Base-by-base conservation (phyloP, 371 early-diverging fungal species). In the Rhizopus stolonifer region DNA sequence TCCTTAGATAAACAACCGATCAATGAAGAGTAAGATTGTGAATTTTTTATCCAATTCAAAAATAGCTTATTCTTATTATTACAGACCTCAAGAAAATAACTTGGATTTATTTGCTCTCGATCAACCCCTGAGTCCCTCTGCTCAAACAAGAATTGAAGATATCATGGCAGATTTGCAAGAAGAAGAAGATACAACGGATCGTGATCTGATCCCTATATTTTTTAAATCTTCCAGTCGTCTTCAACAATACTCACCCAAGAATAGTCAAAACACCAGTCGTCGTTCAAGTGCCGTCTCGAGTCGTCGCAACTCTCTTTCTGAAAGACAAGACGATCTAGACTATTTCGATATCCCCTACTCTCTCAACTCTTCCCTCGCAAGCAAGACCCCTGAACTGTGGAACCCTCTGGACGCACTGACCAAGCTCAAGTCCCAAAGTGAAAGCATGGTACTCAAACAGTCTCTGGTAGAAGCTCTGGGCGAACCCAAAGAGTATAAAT, bases 161-260 rank as follows among this genome's bases (percentile, higher is more conserved):
- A 56, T 64, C 18, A 47, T 56, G 26, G 54, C 55, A 17, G 39
- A 38, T 6, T 23, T 65, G 6, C 39, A 25, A 26, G 22, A 48
- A 1, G 54, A 48, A 2, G 49, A 53, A 14, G 59, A 63, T n/a
- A n/a, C n/a, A 50, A 56, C 33, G 70, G 69, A 65, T 14, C 58
- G 72, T 23, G 69, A 72, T 45, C 24, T 72, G 24, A 68, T 72
- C 19, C 72, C 72, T 2, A 59, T 72, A 19, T 50, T 50, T 3
- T 39, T 72, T 21, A 72, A 72, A 44, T 19, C 60, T 0, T 54
- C 64, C 7, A 68, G 72, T 42, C 49, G 58, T 18, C 54, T 72
- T 2, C 47, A 52, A 22, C 15, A n/a, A n/a, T n/a, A n/a, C n/a
- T n/a, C n/a, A n/a, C n/a, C n/a, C n/a, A n/a, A n/a, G n/a, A n/a